A percentile compares a stretch with the other conserved stretches of the same genome.
phyloP scores from a whole-genome alignment of 495 filamentous ascomycete genomes.

The Hypoxylon fragiforme region DNA sequence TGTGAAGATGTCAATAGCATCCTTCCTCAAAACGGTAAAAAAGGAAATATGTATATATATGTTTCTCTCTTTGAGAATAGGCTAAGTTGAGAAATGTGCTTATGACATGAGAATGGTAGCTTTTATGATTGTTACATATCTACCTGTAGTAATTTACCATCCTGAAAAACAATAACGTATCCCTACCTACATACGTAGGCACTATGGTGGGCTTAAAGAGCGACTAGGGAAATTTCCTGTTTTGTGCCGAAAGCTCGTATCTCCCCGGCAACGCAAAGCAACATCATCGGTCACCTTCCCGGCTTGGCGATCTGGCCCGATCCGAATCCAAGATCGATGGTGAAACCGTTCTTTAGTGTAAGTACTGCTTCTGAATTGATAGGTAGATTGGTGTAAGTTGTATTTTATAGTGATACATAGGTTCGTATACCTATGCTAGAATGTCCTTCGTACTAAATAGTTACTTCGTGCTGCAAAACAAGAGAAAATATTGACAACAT shows the following conservation, averaged over 20 bases:
- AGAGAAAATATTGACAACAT: too few relatives aligned
- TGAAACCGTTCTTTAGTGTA: constrained; percentile 1
- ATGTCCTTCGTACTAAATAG: too few relatives aligned
- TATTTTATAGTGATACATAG: too few relatives aligned
- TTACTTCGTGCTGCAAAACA: too few relatives aligned
- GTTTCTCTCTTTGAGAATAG: too few relatives aligned
- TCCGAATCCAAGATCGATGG: constrained; percentile 22
- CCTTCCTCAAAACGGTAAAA: constrained; percentile 12
- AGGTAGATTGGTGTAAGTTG: too few relatives aligned
- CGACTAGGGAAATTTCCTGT: constrained; percentile 15
- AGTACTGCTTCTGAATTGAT: too few relatives aligned
- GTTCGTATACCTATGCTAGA: too few relatives aligned
- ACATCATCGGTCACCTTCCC: constrained; percentile 14
- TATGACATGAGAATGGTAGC: neutral
- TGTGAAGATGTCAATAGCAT: constrained; percentile 58
- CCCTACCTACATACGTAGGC: too few relatives aligned
- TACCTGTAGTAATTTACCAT: constrained; percentile 5
- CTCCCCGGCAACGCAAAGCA: constrained; percentile 25
- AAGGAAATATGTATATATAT: constrained; percentile 9
- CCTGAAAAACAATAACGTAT: too few relatives aligned
- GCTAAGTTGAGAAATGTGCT: neutral
- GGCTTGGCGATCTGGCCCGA: constrained; percentile 31
- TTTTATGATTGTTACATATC: neutral
- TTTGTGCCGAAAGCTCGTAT: constrained; percentile 17
- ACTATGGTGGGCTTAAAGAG: neutral